Conservation (phyloP, 768 basidiomycete species). For the Amanita pallidorosea region DNA sequence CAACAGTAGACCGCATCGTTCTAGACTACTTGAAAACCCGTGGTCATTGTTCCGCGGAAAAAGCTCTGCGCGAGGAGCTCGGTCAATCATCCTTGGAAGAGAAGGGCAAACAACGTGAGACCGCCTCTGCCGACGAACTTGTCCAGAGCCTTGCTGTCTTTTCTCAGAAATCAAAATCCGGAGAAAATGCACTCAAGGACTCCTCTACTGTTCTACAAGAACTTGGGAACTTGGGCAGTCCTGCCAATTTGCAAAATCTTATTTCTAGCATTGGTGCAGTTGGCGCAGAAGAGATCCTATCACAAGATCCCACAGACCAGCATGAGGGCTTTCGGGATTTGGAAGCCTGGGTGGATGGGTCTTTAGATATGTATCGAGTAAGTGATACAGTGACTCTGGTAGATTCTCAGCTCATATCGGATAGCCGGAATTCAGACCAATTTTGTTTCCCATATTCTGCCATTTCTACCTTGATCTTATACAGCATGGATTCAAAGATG, state of each 20-base stretch:
- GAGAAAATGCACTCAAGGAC: constrained; percentile 65
- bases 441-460: constrained; percentile 92
- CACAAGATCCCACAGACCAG: constrained; percentile 74
- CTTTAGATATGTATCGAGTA: constrained; percentile 85
- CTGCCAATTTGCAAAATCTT: constrained; percentile 62
- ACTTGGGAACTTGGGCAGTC: constrained; percentile 57
- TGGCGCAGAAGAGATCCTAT: constrained; percentile 74
- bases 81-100: constrained; percentile 33
- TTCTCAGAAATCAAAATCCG: constrained; percentile 55
- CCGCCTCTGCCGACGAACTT: constrained; percentile 37
- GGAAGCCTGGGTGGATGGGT: constrained; percentile 84
- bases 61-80: constrained; percentile 33
- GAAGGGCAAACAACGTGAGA: constrained; percentile 30
- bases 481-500: constrained; percentile 80
- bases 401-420: constrained; percentile 1
- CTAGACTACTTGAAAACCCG: constrained; percentile 39
- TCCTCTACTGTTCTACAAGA: constrained; percentile 56
- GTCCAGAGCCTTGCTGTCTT: constrained; percentile 52
- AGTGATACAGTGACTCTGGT: constrained; percentile 13
- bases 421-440: constrained; percentile 88
- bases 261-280: constrained; percentile 70
- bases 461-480: constrained; percentile 96
- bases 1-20: constrained; percentile 31
- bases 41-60: constrained; percentile 37
- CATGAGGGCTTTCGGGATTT: constrained; percentile 80